Conservation (phyloP, 306 rosid species). For the Medicago truncatula region MtrunA17r5.0-ANR NC_053048.1:2726001-2726500, state of each 20-base stretch:
- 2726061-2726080: constrained; percentile 84
- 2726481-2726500: constrained; percentile 55
- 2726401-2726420: constrained; percentile 80
- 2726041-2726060: constrained; percentile 23
- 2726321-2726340: constrained; percentile 61
- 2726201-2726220: constrained; percentile 22
- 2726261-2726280: constrained; percentile 99
- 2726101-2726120: constrained; percentile 39
- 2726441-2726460: not conserved
- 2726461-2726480: not conserved
- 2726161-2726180: constrained; percentile 26
- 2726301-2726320: constrained; percentile 75
- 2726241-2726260: constrained; percentile 56
- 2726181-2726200: constrained; percentile 32
- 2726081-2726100: constrained; percentile 74
- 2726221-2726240: constrained; percentile 4
- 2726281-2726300: constrained; percentile 79
- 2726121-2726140: constrained; percentile 40
- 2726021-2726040: constrained; percentile 54
- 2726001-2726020: constrained; percentile 39
- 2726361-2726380: constrained; percentile 87
- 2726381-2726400: constrained; percentile 87
- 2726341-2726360: constrained; percentile 94
- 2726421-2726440: constrained; percentile 64
- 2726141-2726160: constrained; percentile 37